These are phyloP conservation scores for Vanrija sp. DNA, from an alignment of 1,284 basidiomycete species.

Conservation along the genomic window DNA sequence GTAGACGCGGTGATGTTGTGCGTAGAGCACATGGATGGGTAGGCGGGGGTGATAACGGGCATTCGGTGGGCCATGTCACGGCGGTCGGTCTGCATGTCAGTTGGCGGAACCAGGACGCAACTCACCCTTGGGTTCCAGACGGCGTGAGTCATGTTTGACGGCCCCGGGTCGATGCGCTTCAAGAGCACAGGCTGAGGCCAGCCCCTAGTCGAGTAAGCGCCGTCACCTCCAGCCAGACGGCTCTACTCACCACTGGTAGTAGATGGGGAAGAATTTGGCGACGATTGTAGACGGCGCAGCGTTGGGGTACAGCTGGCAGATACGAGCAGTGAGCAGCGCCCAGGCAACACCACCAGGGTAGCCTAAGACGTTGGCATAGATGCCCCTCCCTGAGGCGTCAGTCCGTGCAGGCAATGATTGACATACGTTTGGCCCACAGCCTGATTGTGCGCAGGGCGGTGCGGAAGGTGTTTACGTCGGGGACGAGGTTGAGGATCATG, in stretches of 20 bases:
- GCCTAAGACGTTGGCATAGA: constrained; percentile 97
- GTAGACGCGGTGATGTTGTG: constrained; percentile 97
- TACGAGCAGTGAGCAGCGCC: constrained; percentile 96
- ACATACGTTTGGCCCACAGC: constrained; percentile 91
- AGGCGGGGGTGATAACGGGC: constrained; percentile 99
- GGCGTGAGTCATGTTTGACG: constrained; percentile 68
- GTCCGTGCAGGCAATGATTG: not conserved
- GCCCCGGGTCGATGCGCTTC: constrained; percentile 94
- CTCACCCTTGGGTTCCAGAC: constrained; percentile 95
- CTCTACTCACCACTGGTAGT: constrained; percentile 79
- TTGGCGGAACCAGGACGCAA: constrained; percentile 13
- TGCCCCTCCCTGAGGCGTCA: constrained; percentile 67
- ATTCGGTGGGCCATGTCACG: constrained; percentile 90
- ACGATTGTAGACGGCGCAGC: constrained; percentile 92
- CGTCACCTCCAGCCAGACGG: constrained; percentile 10
- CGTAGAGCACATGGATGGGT: constrained; percentile 99
- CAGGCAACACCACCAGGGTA: constrained; percentile 98
- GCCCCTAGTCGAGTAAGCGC: constrained; percentile 56
- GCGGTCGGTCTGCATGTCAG: constrained; percentile 70
- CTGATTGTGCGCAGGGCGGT: constrained; percentile 94
- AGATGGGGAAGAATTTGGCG: constrained; percentile 93
- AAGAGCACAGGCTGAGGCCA: constrained; percentile 98
- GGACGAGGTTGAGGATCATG: constrained; percentile 91
- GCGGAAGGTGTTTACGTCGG: constrained; percentile 89
- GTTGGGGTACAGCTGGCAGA: constrained; percentile 97